These are phyloP conservation scores for Sphagnum magellanicum DNA, from an alignment of 228 moss, liverwort and hornwort genomes.

Conservation along the genomic window DNA sequence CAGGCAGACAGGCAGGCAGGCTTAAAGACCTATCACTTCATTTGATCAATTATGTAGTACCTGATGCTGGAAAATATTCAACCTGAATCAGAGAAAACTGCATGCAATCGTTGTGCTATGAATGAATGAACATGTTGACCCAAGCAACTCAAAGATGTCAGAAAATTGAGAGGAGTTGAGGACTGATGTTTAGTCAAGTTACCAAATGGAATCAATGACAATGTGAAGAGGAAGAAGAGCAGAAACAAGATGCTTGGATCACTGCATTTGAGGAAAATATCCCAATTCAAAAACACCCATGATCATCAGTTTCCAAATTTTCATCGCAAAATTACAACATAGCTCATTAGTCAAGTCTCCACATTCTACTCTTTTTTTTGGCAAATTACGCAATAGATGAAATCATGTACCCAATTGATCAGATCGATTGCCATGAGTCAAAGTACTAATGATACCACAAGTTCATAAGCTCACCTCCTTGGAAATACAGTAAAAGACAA, in stretches of 20 bases:
- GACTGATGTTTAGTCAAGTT: constrained; percentile 2
- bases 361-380: no score
- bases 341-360: no score
- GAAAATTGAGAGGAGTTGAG: no score
- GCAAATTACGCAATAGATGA: no score
- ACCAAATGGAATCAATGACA: constrained; percentile 77
- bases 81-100: neutral
- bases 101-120: neutral
- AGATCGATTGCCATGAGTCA: neutral
- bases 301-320: neutral
- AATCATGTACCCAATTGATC: no score
- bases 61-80: no score
- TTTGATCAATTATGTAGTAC: neutral
- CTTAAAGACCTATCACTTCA: no score
- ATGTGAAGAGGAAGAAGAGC: constrained; percentile 76
- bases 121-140: no score
- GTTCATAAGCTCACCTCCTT: constrained; percentile 38
- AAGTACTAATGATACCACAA: no score
- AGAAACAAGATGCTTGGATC: constrained; percentile 70
- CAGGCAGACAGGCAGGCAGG: neutral
- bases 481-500: constrained; percentile 65
- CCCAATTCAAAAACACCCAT: neutral
- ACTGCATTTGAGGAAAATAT: constrained; percentile 30
- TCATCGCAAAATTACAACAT: no score
- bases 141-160: no score